Percentiles rank a stretch among this genome's conserved stretches.
Conservation (phyloP, 2,329 filamentous ascomycete genomes). For the Scedosporium aurantiacum region DNA sequence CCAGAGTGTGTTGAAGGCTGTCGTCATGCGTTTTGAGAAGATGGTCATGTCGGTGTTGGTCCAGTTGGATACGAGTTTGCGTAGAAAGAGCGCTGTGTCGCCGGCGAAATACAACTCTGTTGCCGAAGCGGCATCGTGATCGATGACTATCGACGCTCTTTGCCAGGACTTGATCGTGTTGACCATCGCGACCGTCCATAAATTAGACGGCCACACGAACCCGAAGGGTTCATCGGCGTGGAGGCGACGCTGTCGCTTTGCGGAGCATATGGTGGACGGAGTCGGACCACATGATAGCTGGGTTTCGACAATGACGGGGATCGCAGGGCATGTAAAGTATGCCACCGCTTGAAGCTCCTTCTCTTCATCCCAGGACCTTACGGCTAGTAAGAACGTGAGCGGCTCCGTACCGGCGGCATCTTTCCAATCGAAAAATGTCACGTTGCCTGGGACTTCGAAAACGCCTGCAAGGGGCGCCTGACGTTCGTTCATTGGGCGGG, state of each 20-base stretch:
- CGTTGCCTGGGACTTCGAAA: neutral
- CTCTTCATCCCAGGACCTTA: neutral
- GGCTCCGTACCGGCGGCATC: neutral
- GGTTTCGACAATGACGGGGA: neutral
- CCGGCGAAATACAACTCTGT: neutral
- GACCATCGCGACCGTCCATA: neutral
- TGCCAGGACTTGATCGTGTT: neutral
- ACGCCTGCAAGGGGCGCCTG: neutral
- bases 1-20: constrained; percentile 3
- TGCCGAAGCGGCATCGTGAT: neutral
- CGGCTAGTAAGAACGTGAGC: neutral
- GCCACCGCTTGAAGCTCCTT: neutral
- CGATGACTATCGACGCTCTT: neutral
- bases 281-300: neutral
- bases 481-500: neutral
- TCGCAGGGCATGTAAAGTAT: neutral
- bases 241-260: neutral
- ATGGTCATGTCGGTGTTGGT: neutral
- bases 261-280: neutral
- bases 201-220: neutral
- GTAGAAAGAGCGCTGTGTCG: neutral
- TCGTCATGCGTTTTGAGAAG: constrained; percentile 3
- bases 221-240: neutral
- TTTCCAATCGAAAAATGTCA: neutral
- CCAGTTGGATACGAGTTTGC: neutral